phyloP scores from a whole-genome alignment of 306 rosid species.

The Urtica urens region DNA sequence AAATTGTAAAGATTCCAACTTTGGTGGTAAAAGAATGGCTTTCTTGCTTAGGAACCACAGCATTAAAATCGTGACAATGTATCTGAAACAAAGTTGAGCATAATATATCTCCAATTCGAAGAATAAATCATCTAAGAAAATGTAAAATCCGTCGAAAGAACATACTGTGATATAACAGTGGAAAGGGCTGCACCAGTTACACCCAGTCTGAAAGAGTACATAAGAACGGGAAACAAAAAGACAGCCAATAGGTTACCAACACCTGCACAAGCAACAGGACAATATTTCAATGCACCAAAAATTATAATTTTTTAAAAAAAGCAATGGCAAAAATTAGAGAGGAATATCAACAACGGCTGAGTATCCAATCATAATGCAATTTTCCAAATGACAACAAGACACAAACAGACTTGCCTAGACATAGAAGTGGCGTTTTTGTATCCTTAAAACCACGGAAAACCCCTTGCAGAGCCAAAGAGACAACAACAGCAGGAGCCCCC shows the following conservation, averaged over 20 bases:
- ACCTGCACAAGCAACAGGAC: constrained; percentile 41
- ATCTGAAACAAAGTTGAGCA: constrained; percentile 41
- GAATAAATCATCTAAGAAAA: constrained; percentile 3
- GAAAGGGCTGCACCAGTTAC: constrained; percentile 86
- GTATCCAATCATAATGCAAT: not conserved
- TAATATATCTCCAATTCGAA: constrained; percentile 10
- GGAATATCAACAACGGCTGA: not conserved
- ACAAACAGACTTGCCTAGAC: constrained; percentile 60
- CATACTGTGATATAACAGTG: constrained; percentile 90
- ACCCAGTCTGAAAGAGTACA: constrained; percentile 68
- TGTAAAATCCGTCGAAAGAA: constrained; percentile 10
- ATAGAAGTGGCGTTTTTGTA: constrained; percentile 77
- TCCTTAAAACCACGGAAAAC: constrained; percentile 96
- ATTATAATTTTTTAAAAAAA: constrained; percentile 11
- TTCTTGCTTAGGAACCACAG: constrained; percentile 65
- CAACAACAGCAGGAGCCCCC: constrained; percentile 98
- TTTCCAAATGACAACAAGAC: not conserved
- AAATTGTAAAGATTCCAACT: constrained; percentile 70
- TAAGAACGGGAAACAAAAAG: constrained; percentile 64
- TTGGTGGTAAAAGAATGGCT: constrained; percentile 75
- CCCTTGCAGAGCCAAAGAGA: constrained; percentile 93
- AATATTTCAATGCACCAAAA: constrained; percentile 17
- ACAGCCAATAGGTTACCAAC: constrained; percentile 73
- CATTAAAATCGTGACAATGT: constrained; percentile 65
- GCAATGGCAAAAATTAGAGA: not conserved